Conservation (phyloP, 208 protist genomes). For the Crithidia expoeki region DNA sequence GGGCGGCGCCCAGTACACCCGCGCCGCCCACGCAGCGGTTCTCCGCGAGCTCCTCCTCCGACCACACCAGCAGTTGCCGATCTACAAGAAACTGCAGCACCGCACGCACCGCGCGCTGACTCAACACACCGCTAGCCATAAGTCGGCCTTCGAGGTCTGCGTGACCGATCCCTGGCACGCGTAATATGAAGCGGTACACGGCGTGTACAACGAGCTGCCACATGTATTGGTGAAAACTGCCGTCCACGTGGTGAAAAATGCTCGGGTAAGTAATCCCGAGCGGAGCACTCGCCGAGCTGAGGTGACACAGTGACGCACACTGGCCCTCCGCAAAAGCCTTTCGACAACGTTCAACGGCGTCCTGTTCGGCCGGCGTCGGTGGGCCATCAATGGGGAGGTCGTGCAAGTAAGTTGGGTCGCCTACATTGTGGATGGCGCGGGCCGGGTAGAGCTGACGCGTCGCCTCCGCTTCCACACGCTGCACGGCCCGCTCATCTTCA, state of each 20-base stretch:
- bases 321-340: slow-evolving; percentile 5
- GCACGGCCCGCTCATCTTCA: slow-evolving; percentile 24
- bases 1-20: neutral
- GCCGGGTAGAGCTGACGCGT: slow-evolving; percentile 48
- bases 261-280: slow-evolving; percentile 64
- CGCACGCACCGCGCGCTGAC: slow-evolving; percentile 41
- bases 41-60: slow-evolving; percentile 22
- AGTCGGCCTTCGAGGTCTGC: slow-evolving; percentile 41
- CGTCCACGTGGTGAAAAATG: slow-evolving; percentile 88
- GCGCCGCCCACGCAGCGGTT: slow-evolving; percentile 1
- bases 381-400: slow-evolving; percentile 50
- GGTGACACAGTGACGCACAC: slow-evolving; percentile 1
- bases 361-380: slow-evolving; percentile 38
- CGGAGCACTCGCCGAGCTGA: neutral
- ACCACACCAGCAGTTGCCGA: slow-evolving; percentile 19
- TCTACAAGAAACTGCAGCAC: slow-evolving; percentile 62
- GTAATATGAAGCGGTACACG: slow-evolving; percentile 60
- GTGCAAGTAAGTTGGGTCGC: slow-evolving; percentile 24
- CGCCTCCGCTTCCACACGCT: slow-evolving; percentile 19
- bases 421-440: slow-evolving; percentile 21
- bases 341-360: slow-evolving; percentile 27
- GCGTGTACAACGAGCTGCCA: slow-evolving; percentile 67
- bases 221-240: slow-evolving; percentile 76
- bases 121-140: slow-evolving; percentile 56
- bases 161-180: slow-evolving; percentile 62